Percentiles rank a stretch among this genome's conserved stretches.
These are phyloP conservation scores for Rosellinia necatrix DNA, from an alignment of 2,329 filamentous ascomycete species.

Conservation along the genomic window DNA sequence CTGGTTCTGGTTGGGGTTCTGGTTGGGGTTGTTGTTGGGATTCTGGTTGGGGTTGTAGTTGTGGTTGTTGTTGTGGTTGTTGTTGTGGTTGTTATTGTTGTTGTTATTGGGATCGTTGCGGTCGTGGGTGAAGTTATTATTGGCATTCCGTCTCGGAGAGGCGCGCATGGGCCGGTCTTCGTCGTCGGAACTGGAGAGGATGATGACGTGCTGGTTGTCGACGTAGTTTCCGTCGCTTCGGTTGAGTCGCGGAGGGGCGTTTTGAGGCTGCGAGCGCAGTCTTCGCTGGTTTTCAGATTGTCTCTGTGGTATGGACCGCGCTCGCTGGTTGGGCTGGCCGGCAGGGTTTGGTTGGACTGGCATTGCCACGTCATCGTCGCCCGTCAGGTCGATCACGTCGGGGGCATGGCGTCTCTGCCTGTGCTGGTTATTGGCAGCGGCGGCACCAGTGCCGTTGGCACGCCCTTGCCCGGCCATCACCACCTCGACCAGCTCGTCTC, in stretches of 20 bases:
- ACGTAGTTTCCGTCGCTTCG: constrained; percentile 40
- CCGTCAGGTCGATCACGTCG: constrained; percentile 38
- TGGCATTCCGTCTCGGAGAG: constrained; percentile 12
- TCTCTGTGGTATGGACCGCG: constrained; percentile 6
- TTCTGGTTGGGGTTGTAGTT: constrained; percentile 10
- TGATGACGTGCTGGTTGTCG: constrained; percentile 32
- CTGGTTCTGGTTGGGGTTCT: not conserved
- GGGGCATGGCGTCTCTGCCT: constrained; percentile 23
- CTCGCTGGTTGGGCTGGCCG: constrained; percentile 12
- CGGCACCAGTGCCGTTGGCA: not conserved
- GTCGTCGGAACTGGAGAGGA: constrained; percentile 38
- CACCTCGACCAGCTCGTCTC: constrained; percentile 35
- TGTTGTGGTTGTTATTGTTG: not conserved
- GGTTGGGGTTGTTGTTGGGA: constrained; percentile 10
- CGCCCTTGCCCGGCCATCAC: constrained; percentile 26
- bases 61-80: constrained; percentile 8
- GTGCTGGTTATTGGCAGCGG: not conserved
- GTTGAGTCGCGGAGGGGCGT: constrained; percentile 34
- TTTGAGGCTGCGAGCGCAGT: constrained; percentile 31
- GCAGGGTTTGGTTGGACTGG: not conserved
- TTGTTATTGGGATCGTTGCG: constrained; percentile 6
- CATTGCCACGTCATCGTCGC: constrained; percentile 28
- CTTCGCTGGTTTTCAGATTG: constrained; percentile 31
- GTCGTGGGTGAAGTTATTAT: constrained; percentile 6
- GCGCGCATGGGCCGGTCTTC: constrained; percentile 32